phyloP scores from a whole-genome alignment of 495 filamentous ascomycete species.

The Neurospora terricola region DNA sequence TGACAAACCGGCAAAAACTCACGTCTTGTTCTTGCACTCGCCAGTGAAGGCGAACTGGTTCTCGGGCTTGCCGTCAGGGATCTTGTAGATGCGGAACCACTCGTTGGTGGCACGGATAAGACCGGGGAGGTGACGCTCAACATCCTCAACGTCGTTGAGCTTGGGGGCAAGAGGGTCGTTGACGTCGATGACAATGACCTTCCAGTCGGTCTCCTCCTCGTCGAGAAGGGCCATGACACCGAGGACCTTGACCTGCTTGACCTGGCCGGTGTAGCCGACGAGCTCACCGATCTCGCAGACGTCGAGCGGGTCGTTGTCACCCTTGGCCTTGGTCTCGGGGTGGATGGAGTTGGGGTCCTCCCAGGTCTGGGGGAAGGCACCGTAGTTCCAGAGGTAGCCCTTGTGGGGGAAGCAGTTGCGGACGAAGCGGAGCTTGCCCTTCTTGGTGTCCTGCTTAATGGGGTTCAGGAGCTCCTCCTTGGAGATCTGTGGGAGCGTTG shows the following conservation, averaged over 20 bases:
- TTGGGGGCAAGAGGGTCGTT: slow-evolving; percentile 94
- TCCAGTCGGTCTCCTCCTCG: slow-evolving; percentile 99
- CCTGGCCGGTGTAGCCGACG: slow-evolving; percentile 85
- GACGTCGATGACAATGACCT: slow-evolving; percentile 98
- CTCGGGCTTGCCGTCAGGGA: slow-evolving; percentile 99
- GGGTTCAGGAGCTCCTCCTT: slow-evolving; percentile 96
- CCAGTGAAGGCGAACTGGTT: slow-evolving; percentile 99
- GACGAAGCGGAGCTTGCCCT: slow-evolving; percentile 91
- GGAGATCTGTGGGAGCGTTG: slow-evolving; percentile 58
- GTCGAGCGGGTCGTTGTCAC: slow-evolving; percentile 98
- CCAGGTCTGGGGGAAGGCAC: slow-evolving; percentile 98
- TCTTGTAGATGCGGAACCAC: slow-evolving; percentile 99
- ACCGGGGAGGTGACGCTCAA: slow-evolving; percentile 95
- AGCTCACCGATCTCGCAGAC: slow-evolving; percentile 99
- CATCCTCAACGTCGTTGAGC: slow-evolving; percentile 98
- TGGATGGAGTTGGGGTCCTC: slow-evolving; percentile 93
- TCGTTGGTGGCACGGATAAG: slow-evolving; percentile 96
- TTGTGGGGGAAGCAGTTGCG: slow-evolving; percentile 99
- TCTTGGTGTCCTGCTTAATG: slow-evolving; percentile 89
- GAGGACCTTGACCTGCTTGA: slow-evolving; percentile 99
- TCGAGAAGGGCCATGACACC: slow-evolving; percentile 99
- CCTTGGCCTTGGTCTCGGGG: slow-evolving; percentile 99
- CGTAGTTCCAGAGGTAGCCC: slow-evolving; percentile 99
- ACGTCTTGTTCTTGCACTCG: slow-evolving; percentile 99
- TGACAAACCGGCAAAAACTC: slow-evolving; percentile 12